Base-by-base conservation (phyloP, 257 asterid genomes). In the Capsicum rhomboideum region DNA sequence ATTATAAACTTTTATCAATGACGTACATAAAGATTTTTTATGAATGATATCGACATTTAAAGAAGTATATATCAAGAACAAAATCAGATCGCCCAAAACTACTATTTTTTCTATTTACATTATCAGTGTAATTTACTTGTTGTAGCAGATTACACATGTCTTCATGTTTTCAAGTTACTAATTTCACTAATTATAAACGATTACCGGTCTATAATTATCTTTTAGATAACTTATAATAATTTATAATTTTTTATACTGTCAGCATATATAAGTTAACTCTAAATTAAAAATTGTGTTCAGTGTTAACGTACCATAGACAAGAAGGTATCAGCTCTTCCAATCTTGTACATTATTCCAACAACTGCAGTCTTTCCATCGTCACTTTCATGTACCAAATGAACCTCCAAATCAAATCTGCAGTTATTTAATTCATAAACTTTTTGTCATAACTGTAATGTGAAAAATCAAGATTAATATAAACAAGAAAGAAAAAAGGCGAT, bases 351-450 rank as follows among this genome's bases (percentile, higher is more conserved):
- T 78, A 94, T 89, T 79, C 97, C 97, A 44, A 92, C 26, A 8
- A 95, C 97, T 26, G 97, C 97, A 28, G 82, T 88, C 6, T 86
- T 91, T 20, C 90, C 91, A 49, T 92, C 88, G 2, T 64, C 17
- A 69, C 92, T 89, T 85, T 90, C 67, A 78, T 95, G 98, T 56
- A 95, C 97, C 85, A 95, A 26, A 83, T 95, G 99, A 79, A 74
- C 86, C 85, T 95, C 97, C 91, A 95, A 80, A 72, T 89, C 94
- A 34, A 86, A 93, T 83, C 98, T 95, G 64, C 64, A 10, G 6
- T 34, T 77, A n/a, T 63, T 59, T 59, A 59, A 59, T 59, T 42
- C 34, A 71, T 71, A 42, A 6, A 20, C 1, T 0, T 59, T 34
- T 34, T 34, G 40, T 34, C 40, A 34, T 34, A 34, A 34, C 4